Evolutionary conservation across 1,139 yeast genomes (phyloP).

Genomic region (Geotrichum carabidarum): DNA sequence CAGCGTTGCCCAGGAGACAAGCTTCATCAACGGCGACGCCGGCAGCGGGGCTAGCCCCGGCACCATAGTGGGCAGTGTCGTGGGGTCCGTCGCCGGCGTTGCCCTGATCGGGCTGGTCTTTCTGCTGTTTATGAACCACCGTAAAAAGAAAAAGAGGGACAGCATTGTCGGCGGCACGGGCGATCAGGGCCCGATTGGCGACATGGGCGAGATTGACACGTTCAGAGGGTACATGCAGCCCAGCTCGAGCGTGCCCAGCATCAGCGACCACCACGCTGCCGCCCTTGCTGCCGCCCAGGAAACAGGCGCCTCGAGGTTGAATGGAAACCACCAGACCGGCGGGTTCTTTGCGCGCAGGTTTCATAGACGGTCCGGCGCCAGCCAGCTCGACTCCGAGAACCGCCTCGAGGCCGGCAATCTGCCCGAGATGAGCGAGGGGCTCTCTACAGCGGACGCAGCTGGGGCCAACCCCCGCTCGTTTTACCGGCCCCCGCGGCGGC

Average conservation of each 20-base stretch:
- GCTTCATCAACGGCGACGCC: conserved; percentile 4
- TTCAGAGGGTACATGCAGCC: neutral
- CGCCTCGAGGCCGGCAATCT: neutral
- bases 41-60: conserved; percentile 24
- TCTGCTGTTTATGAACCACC: conserved; percentile 21
- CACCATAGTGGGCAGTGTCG: conserved; percentile 44
- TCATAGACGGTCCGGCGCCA: neutral
- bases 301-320: neutral
- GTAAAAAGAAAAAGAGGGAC: conserved; percentile 12
- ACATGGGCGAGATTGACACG: neutral
- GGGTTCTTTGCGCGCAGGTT: conserved; percentile 1
- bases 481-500: conserved; percentile 7
- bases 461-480: conserved; percentile 8
- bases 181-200: neutral
- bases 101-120: conserved; percentile 29
- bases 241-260: conserved; percentile 13
- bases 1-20: conserved; percentile 10
- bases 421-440: too few species aligned
- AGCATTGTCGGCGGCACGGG: neutral
- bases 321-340: neutral
- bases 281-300: conserved; percentile 10
- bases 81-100: conserved; percentile 43
- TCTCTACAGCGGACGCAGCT: neutral
- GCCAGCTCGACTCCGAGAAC: neutral
- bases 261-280: conserved; percentile 18